Conservation (phyloP, 208 protist genomes). For the Novymonas esmeraldas region DNA sequence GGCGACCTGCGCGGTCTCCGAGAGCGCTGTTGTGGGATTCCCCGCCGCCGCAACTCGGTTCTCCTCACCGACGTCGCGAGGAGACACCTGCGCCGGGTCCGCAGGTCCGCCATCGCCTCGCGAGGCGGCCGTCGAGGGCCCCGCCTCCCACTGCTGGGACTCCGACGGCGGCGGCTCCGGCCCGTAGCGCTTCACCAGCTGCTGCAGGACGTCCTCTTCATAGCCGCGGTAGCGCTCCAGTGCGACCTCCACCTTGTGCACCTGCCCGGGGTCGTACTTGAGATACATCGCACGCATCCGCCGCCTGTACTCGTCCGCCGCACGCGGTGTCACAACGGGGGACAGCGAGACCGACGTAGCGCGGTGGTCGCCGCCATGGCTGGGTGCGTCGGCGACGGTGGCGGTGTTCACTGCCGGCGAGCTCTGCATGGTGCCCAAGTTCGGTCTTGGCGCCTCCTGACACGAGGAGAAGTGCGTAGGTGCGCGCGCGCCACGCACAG, state of each 20-base stretch:
- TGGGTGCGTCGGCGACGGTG: not conserved
- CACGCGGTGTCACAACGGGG: slow-evolving; percentile 1
- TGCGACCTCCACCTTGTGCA: slow-evolving; percentile 33
- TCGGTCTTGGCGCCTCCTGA: no score
- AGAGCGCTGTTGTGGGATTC: not conserved
- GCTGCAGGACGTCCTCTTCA: slow-evolving; percentile 39
- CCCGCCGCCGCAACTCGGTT: not conserved
- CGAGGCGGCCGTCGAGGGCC: no score
- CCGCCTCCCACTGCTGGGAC: no score
- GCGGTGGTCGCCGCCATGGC: not conserved
- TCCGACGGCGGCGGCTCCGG: slow-evolving; percentile 20
- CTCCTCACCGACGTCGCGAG: no score
- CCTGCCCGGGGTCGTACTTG: slow-evolving; percentile 43
- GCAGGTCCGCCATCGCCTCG: no score
- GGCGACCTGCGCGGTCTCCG: no score
- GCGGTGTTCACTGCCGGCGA: slow-evolving; percentile 14
- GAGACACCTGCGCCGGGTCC: no score
- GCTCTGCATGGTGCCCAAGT: no score
- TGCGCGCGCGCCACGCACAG: no score
- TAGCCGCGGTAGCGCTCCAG: slow-evolving; percentile 40
- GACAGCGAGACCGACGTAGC: slow-evolving; percentile 10
- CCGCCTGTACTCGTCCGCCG: slow-evolving; percentile 19
- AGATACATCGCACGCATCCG: slow-evolving; percentile 39
- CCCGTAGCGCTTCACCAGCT: slow-evolving; percentile 45
- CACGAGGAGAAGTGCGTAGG: no score